Conservation (phyloP, 257 asterid species). For the Gentiana straminea region DNA sequence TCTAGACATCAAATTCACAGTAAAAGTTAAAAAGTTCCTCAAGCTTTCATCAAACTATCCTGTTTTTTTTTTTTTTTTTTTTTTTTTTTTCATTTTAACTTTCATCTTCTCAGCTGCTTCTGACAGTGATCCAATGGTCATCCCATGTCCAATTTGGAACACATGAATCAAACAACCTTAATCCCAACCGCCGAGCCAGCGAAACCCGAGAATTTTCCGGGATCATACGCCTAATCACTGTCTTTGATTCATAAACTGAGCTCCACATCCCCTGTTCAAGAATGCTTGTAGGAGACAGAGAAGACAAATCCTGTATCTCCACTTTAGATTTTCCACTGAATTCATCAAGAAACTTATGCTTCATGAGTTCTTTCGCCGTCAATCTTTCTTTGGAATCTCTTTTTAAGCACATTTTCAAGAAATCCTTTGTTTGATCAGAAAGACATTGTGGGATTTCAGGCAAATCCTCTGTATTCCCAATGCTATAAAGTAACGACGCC, state of each 20-base stretch:
- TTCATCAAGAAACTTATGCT: slow-evolving; percentile 45
- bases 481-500: slow-evolving; percentile 28
- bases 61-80: too few relatives aligned
- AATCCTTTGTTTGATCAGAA: slow-evolving; percentile 51
- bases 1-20: too few relatives aligned
- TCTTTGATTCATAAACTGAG: slow-evolving; percentile 33
- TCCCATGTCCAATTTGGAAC: slow-evolving; percentile 25
- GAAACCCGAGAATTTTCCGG: slow-evolving; percentile 4
- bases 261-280: slow-evolving; percentile 75
- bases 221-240: slow-evolving; percentile 1
- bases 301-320: slow-evolving; percentile 3
- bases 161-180: slow-evolving; percentile 14
- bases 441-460: slow-evolving; percentile 44
- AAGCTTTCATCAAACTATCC: too few relatives aligned
- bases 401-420: slow-evolving; percentile 48
- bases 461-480: slow-evolving; percentile 50
- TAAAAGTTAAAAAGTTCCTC: too few relatives aligned
- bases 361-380: slow-evolving; percentile 51
- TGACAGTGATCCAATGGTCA: slow-evolving; percentile 40
- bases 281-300: slow-evolving; percentile 17
- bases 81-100: background rate
- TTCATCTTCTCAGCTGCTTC: slow-evolving; percentile 17
- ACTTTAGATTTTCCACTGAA: background rate
- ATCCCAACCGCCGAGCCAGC: slow-evolving; percentile 19
- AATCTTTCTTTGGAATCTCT: slow-evolving; percentile 43